A percentile compares a stretch with the other conserved stretches of the same genome.
Conservation (phyloP, 352 stramenopile species). For the Achlya hypogyna region DNA sequence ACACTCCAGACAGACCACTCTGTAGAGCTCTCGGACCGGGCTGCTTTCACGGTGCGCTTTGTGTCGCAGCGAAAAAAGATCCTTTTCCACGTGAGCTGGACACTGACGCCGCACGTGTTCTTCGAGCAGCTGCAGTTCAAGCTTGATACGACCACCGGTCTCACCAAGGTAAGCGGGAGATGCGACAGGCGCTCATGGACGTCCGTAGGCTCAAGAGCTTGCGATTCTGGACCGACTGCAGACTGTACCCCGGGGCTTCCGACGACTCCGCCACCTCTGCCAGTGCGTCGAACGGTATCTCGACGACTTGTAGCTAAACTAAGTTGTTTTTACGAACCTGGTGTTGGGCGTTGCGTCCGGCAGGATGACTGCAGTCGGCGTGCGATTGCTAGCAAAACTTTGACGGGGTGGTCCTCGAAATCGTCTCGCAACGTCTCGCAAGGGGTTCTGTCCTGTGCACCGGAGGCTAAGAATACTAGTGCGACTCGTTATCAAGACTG, state of each 20-base stretch:
- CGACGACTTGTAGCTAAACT: neutral
- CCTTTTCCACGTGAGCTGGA: neutral
- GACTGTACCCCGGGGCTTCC: neutral
- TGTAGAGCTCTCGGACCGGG: neutral
- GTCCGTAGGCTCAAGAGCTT: neutral
- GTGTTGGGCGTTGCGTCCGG: no score
- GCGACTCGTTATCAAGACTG: no score
- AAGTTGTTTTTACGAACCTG: no score
- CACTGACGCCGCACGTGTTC: neutral
- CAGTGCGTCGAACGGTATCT: neutral
- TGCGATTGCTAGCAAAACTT: no score
- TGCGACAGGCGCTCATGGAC: neutral
- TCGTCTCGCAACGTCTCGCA: no score
- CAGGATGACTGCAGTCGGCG: no score
- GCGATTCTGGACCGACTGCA: neutral
- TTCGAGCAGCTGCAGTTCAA: neutral
- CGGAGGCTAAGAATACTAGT: no score
- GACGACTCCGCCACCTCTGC: constrained; percentile 2
- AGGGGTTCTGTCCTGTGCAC: no score
- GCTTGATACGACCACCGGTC: neutral
- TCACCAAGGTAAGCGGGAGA: constrained; percentile 4
- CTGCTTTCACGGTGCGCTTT: neutral
- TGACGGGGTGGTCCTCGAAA: no score
- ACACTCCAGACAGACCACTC: neutral
- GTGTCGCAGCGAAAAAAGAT: constrained; percentile 4